Base-by-base conservation (phyloP, 2,329 filamentous ascomycete species). In the Ophiostoma ips region DNA sequence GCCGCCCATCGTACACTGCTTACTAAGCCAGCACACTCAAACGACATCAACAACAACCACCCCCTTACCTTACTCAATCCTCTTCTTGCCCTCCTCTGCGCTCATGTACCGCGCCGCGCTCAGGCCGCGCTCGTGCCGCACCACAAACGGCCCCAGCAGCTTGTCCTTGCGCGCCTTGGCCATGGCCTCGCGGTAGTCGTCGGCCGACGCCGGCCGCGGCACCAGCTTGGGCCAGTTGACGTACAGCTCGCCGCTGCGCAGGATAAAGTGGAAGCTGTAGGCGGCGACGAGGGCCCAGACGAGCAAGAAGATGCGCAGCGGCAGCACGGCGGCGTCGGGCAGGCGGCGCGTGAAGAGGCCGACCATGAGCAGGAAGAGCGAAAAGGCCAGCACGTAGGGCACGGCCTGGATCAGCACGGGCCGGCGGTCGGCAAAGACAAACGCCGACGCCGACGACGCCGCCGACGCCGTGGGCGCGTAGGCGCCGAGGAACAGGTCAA, bases 151-250 rank as follows among this genome's bases (percentile, higher is more conserved):
- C 3, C 92, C 92, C 45, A 96, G 75, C 16, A 98, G 64, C 52
- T 81, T 77, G 62, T 94, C 87, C 62, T 92, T 88, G 56, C 82
- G 75, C 12, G 89, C 88, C 62, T 87, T 85, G 57, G 75, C 74
- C 57, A 95, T 79, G 48, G 90, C 86, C 59, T 95, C 88, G 59
- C 87, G 81, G 65, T 89, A 94, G 36, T 87, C 87, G 60, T 98
- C 92, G 7, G 79, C 76, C 3, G 87, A 89, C 67, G 84, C 94
- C 2, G 86, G 79, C 15, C 87, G 82, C 11, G 88, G 89, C 64
- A 94, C 94, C 45, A 98, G 77, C 63, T 94, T 95, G 10, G 92
- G 92, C 92, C 94, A 98, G 68, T 95, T 96, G 58, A 95, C 92
- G 61, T 92, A 98, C 59, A 98, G 80, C 73, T 94, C 89, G 52